Evolutionary conservation across 2,329 filamentous ascomycete species (phyloP), one percentile per base, ranked within the genome.

Genomic region (Xylariaceae sp.): DNA sequence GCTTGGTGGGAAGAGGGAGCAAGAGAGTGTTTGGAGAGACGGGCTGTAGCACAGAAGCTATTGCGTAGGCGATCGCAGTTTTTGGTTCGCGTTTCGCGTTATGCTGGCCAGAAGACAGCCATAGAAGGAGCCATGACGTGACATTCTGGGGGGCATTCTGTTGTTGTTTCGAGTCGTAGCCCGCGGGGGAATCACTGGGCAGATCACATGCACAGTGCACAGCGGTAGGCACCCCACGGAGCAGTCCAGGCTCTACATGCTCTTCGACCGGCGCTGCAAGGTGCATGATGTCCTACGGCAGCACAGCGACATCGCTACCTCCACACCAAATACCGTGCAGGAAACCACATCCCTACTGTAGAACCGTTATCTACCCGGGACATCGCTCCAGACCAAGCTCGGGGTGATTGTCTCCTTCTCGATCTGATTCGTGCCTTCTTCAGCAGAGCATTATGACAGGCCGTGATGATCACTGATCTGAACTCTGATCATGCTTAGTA

Each of bases 31-130:
- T 56, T 54, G 57, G 61, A 53, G 23, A 30, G 23, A 30, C 56
- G 58, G 60, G 59, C 51, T 51, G 49, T 35, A 51, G 23, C 23
- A 51, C 23, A 51, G 49, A 51, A 34, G 49, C 17, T 15, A 51
- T 51, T 51, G 49, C 49, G 49, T 51, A 23, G 49, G 30, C 49
- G 23, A 58, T 58, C 55, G 30, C 58, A 61, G 48, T 56, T 58
- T 58, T 58, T 58, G 58, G 57, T 62, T 64, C 62, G 60, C 62
- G 62, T 64, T 61, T 60, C 60, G 62, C 60, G 58, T 63, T 53
- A 59, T 60, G 58, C 51, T 64, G 56, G 56, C 60, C 58, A 51
- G 11, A 56, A 59, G 53, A 44, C 37, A 57, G 58, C 60, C 62
- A 61, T 55, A 63, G 58, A 52, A 53, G 47, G 61, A 39, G 50